These are phyloP conservation scores for Metarhizium humberi DNA, from an alignment of 2,329 filamentous ascomycete species.

Conservation along the genomic window DNA sequence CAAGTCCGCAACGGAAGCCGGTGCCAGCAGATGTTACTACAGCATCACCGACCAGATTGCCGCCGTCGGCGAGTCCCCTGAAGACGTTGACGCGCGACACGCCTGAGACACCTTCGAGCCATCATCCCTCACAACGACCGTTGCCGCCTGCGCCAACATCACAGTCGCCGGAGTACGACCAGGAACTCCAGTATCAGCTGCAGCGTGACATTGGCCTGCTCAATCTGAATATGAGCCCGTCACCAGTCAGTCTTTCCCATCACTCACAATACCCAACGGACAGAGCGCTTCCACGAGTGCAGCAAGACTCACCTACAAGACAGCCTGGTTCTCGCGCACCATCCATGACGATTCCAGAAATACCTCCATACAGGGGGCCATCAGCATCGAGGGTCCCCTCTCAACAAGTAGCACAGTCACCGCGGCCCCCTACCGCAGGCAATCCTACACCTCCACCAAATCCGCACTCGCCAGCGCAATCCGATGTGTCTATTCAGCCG, in stretches of 20 bases:
- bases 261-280: conserved; percentile 2
- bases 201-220: conserved; percentile 52
- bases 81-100: conserved; percentile 20
- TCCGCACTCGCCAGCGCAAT: conserved; percentile 20
- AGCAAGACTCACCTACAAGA: conserved; percentile 10
- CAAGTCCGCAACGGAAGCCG: conserved; percentile 51
- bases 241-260: conserved; percentile 1
- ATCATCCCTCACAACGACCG: conserved; percentile 27
- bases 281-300: conserved; percentile 12
- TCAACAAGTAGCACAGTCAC: conserved; percentile 16
- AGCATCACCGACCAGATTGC: conserved; percentile 48
- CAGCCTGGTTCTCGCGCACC: conserved; percentile 21
- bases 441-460: conserved; percentile 15
- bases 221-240: conserved; percentile 28
- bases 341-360: conserved; percentile 40
- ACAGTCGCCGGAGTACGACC: conserved; percentile 51
- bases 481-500: conserved; percentile 25
- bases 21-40: conserved; percentile 24
- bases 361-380: conserved; percentile 42
- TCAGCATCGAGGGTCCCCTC: conserved; percentile 20
- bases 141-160: conserved; percentile 36
- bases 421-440: conserved; percentile 10
- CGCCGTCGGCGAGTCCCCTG: conserved; percentile 40
- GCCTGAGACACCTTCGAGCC: conserved; percentile 35
- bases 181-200: conserved; percentile 52